Base-by-base conservation (phyloP, 2,329 filamentous ascomycete genomes). In the Aspergillus pseudonomiae region DNA sequence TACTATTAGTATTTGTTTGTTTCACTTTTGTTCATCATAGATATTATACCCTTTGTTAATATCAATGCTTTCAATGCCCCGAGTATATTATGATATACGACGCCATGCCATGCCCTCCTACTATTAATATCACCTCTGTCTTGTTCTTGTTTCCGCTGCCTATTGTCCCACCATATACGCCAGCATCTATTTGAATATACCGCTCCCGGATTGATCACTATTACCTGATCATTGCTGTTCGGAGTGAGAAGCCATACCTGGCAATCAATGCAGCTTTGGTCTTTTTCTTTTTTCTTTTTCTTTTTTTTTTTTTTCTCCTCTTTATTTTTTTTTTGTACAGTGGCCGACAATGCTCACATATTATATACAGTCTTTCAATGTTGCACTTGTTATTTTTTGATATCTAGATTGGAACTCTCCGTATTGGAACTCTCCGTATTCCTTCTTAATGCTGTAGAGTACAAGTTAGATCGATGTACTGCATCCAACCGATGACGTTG, bases 71-170 rank as follows among this genome's bases (percentile, higher is more conserved):
- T 50, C 26, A 34, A 30, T 57, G 48, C 39, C 53, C 56, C 36
- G 12, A 30, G 50, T 52, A 46, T 52, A 54, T 54, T 28, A 62
- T 54, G 60, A 62, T 62, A 58, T 62, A 62, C 55, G 60, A 62
- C 56, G 45, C 60, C 46, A 58, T 54, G 55, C 55, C 36, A 58
- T 53, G 36, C 43, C 30, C 39, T 54, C 24, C 52, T 59, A 41
- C 26, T 52, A 48, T 46, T 62, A 56, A 62, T 59, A 62, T 48
- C 53, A 41, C n/a, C 34, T 54, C 12, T 16, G 48, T 28, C n/a
- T 21, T 26, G 45, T 55, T 43, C 41, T 46, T 46, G 5, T 21
- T 24, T 4, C 21, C 36, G 6, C 19, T 54, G 32, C 5, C 19
- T 21, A 54, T 14, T 24, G 16, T 7, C 2, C 10, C 14, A 36